Conservation (phyloP, 1,284 basidiomycete genomes). For the Albatrellus sp. region DNA sequence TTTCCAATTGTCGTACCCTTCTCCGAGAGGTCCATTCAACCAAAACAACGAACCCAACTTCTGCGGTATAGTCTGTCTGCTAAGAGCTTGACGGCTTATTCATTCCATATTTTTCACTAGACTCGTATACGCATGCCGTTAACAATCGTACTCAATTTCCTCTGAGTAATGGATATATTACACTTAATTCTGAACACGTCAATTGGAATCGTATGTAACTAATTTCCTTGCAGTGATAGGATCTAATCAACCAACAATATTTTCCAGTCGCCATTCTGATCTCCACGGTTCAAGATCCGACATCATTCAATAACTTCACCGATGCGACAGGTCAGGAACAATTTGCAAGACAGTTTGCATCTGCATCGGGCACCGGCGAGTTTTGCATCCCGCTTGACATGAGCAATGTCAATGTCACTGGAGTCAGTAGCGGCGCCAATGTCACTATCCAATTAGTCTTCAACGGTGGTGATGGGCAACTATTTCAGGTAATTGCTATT, state of each 20-base stretch:
- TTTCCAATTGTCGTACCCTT: constrained; percentile 58
- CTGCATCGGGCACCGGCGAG: constrained; percentile 36
- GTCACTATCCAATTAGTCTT: constrained; percentile 51
- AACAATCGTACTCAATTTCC: constrained; percentile 51
- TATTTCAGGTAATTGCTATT: constrained; percentile 45
- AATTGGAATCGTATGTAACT: constrained; percentile 36
- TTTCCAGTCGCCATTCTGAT: constrained; percentile 38
- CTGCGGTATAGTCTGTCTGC: constrained; percentile 29
- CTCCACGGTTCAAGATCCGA: constrained; percentile 43
- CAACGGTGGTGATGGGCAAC: constrained; percentile 51
- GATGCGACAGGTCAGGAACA: constrained; percentile 11
- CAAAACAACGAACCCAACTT: constrained; percentile 46
- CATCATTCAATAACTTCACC: constrained; percentile 44
- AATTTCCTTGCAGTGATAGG: neutral
- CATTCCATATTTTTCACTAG: constrained; percentile 18
- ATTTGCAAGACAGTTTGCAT: constrained; percentile 33
- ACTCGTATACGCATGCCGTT: constrained; percentile 33
- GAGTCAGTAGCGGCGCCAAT: constrained; percentile 40
- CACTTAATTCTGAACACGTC: constrained; percentile 47
- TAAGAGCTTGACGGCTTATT: neutral
- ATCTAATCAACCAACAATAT: too few species aligned
- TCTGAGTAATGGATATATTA: constrained; percentile 39
- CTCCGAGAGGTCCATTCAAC: constrained; percentile 44
- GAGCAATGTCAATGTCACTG: constrained; percentile 32
- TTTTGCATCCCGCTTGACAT: constrained; percentile 56